Percentiles rank a stretch among this genome's conserved stretches.
phyloP scores from a whole-genome alignment of 805 yeast genomes.

The Starmerella scarabaei region DNA sequence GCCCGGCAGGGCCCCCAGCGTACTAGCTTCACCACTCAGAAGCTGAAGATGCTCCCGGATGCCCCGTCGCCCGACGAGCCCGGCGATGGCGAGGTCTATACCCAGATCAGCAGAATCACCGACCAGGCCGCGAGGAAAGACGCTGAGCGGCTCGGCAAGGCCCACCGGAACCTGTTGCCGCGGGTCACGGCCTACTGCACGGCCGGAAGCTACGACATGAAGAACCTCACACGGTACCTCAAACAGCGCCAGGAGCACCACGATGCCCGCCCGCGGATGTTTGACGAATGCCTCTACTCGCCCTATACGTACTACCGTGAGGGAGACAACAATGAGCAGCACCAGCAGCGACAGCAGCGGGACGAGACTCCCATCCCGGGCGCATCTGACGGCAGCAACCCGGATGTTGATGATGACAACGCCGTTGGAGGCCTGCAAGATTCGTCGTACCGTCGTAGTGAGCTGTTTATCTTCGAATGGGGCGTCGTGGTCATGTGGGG shows the following conservation, averaged over 20 bases:
- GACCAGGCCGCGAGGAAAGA: constrained; percentile 84
- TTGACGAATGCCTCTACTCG: constrained; percentile 90
- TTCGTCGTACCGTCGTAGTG: constrained; percentile 59
- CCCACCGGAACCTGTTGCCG: constrained; percentile 70
- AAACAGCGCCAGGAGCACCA: constrained; percentile 46
- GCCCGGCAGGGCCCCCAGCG: constrained; percentile 36
- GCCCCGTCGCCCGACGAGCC: constrained; percentile 48
- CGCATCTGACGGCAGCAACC: neutral
- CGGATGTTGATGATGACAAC: constrained; percentile 18
- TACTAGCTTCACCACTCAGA: constrained; percentile 80
- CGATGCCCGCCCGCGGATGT: constrained; percentile 64
- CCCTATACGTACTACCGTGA: constrained; percentile 47
- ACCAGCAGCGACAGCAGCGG: neutral
- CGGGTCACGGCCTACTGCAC: constrained; percentile 95
- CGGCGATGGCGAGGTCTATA: constrained; percentile 46
- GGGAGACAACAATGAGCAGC: neutral
- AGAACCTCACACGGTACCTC: constrained; percentile 73
- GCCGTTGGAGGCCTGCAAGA: neutral
- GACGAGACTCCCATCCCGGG: neutral
- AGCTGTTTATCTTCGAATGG: constrained; percentile 81
- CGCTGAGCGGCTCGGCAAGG: constrained; percentile 85
- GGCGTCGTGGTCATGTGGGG: constrained; percentile 99
- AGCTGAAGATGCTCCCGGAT: constrained; percentile 74
- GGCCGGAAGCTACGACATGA: constrained; percentile 82
- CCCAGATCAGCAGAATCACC: constrained; percentile 71